Percentiles rank a stretch among this genome's conserved stretches.
Evolutionary conservation across 805 yeast species (phyloP).

Genomic region (Teunomyces pallodes): DNA sequence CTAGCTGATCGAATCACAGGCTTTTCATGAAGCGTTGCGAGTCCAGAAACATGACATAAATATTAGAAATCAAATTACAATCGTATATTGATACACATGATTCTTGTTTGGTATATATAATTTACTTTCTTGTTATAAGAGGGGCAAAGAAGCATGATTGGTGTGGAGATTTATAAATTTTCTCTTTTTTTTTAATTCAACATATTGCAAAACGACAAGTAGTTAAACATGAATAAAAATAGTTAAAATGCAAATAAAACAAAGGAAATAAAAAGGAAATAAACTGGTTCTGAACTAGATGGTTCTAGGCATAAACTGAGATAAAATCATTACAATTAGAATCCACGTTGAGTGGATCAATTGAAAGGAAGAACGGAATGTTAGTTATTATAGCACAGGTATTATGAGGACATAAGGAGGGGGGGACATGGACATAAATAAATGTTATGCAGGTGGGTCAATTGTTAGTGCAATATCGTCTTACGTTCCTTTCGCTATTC

Average conservation of each 20-base stretch:
- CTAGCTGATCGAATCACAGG: background rate
- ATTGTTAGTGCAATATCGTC: background rate
- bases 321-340: background rate
- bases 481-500: background rate
- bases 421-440: background rate
- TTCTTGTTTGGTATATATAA: background rate
- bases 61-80: background rate
- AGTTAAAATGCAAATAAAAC: background rate
- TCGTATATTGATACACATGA: background rate
- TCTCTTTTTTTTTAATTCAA: background rate
- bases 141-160: background rate
- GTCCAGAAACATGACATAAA: background rate
- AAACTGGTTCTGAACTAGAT: background rate
- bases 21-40: too few species aligned
- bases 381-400: conserved; percentile 1
- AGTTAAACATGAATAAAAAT: conserved; percentile 1
- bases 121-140: background rate
- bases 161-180: background rate
- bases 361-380: conserved; percentile 2
- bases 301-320: background rate
- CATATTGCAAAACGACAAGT: background rate
- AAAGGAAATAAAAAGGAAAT: background rate
- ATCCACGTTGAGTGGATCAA: background rate
- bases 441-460: conserved; percentile 2
- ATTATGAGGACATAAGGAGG: conserved; percentile 2